These are phyloP conservation scores for Epichloe hybrida DNA, from an alignment of 2,329 filamentous ascomycete genomes.

Conservation along the genomic window DNA sequence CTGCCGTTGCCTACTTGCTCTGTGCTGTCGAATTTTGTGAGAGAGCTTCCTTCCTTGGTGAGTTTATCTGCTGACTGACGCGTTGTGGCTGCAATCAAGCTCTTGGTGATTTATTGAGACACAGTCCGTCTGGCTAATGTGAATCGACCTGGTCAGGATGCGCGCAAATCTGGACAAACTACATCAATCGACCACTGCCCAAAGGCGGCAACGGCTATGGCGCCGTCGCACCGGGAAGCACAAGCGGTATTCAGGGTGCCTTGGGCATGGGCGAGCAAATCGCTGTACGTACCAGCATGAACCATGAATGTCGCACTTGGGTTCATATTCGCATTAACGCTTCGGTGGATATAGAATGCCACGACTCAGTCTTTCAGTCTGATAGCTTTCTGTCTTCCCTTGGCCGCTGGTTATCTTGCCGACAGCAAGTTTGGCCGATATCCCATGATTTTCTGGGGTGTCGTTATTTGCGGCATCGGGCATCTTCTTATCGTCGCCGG, in stretches of 20 bases:
- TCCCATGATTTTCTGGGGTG: constrained; percentile 56
- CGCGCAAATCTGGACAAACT: constrained; percentile 33
- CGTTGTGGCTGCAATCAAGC: too few species aligned
- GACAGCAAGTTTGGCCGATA: constrained; percentile 60
- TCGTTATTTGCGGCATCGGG: constrained; percentile 50
- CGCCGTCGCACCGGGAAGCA: constrained; percentile 22
- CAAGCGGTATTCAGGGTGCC: constrained; percentile 40
- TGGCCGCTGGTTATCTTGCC: constrained; percentile 43
- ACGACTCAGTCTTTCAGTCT: constrained; percentile 37
- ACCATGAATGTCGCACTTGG: too few species aligned
- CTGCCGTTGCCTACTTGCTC: constrained; percentile 38
- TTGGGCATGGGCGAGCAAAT: constrained; percentile 34
- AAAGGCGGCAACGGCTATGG: constrained; percentile 32
- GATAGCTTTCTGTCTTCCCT: constrained; percentile 42
- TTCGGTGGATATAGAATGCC: constrained; percentile 9
- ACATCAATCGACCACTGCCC: constrained; percentile 46
- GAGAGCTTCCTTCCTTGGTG: constrained; percentile 46
- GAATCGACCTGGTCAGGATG: constrained; percentile 5
- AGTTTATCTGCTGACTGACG: constrained; percentile 7
- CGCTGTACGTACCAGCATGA: constrained; percentile 6
- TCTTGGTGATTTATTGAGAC: too few species aligned
- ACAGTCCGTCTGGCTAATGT: neutral
- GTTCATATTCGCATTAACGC: too few species aligned
- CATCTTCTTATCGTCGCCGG: constrained; percentile 56
- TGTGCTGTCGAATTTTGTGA: constrained; percentile 48